Evolutionary conservation across 2,329 filamentous ascomycete species (phyloP).

Genomic region (Juglanconis oblonga): DNA sequence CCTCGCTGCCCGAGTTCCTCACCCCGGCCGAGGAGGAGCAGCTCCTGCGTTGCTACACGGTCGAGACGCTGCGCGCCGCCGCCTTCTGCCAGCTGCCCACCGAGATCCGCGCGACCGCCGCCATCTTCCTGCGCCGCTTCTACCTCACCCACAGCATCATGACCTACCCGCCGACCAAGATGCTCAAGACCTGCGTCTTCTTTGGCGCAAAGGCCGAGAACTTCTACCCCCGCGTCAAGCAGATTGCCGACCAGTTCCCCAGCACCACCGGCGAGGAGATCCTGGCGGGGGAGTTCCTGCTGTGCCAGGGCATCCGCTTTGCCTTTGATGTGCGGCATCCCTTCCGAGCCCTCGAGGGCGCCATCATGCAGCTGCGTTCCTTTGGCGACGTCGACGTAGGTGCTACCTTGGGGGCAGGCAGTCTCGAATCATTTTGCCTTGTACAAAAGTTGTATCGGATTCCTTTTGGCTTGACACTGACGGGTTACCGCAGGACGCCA

Average conservation of each 20-base stretch:
- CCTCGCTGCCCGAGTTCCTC: slow-evolving; percentile 68
- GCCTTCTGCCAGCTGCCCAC: slow-evolving; percentile 51
- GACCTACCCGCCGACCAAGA: slow-evolving; percentile 89
- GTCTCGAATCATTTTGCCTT: neutral
- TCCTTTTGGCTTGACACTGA: neutral
- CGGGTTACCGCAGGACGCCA: slow-evolving; percentile 27
- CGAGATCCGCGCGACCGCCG: slow-evolving; percentile 67
- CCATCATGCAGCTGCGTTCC: slow-evolving; percentile 75
- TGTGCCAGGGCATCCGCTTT: slow-evolving; percentile 90
- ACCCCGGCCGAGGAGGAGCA: slow-evolving; percentile 79
- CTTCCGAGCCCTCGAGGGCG: slow-evolving; percentile 81
- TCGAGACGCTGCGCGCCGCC: slow-evolving; percentile 55
- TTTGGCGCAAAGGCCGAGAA: slow-evolving; percentile 93
- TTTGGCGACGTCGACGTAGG: slow-evolving; percentile 58
- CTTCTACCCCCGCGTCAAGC: slow-evolving; percentile 62
- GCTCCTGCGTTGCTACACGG: slow-evolving; percentile 74
- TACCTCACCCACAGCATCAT: slow-evolving; percentile 94
- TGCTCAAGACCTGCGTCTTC: slow-evolving; percentile 87
- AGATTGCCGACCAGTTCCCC: slow-evolving; percentile 67
- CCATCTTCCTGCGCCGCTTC: slow-evolving; percentile 89
- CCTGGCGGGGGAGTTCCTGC: slow-evolving; percentile 84
- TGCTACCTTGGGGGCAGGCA: neutral
- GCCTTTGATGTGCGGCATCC: slow-evolving; percentile 92
- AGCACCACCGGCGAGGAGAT: slow-evolving; percentile 76
- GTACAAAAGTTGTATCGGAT: neutral